Percentiles rank a stretch among this genome's conserved stretches.
Evolutionary conservation across 495 filamentous ascomycete genomes (phyloP).

Genomic region (Parachaetomium inaequale): DNA sequence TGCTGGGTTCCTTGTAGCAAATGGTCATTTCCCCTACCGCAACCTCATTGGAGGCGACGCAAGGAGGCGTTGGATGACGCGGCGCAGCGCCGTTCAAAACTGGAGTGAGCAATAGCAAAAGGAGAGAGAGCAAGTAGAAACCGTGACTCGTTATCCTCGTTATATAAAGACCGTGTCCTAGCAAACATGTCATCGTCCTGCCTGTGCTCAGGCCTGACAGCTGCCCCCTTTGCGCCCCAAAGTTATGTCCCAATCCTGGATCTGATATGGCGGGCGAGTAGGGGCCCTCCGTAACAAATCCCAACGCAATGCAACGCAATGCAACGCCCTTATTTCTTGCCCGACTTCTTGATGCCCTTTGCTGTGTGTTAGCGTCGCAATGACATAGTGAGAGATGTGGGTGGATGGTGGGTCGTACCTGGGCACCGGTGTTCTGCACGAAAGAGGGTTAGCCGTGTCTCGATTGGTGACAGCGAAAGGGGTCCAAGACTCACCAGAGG

Average conservation of each 20-base stretch:
- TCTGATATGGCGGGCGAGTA: not conserved
- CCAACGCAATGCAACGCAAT: not conserved
- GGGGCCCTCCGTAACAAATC: not conserved
- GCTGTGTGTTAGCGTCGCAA: not conserved
- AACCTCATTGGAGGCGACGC: not conserved
- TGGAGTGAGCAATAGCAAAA: not conserved
- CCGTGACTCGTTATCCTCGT: not conserved
- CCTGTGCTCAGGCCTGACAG: not conserved
- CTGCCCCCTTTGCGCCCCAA: not conserved
- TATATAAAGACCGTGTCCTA: not conserved
- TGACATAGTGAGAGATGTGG: not conserved
- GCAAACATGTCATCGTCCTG: not conserved
- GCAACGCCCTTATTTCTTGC: conserved; percentile 65
- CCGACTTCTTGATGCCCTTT: conserved; percentile 80
- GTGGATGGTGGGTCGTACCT: conserved; percentile 32
- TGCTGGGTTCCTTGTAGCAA: not conserved
- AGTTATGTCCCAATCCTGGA: not conserved
- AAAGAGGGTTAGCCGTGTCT: not conserved
- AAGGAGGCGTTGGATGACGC: not conserved
- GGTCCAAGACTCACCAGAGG: conserved; percentile 35
- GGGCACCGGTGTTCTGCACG: conserved; percentile 60
- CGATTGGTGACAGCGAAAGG: too few relatives aligned
- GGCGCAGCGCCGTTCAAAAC: too few relatives aligned
- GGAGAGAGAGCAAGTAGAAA: not conserved
- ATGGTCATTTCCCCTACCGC: not conserved